Evolutionary conservation across 1,284 basidiomycete species (phyloP).

Genomic region (Ganoderma sinense): DNA sequence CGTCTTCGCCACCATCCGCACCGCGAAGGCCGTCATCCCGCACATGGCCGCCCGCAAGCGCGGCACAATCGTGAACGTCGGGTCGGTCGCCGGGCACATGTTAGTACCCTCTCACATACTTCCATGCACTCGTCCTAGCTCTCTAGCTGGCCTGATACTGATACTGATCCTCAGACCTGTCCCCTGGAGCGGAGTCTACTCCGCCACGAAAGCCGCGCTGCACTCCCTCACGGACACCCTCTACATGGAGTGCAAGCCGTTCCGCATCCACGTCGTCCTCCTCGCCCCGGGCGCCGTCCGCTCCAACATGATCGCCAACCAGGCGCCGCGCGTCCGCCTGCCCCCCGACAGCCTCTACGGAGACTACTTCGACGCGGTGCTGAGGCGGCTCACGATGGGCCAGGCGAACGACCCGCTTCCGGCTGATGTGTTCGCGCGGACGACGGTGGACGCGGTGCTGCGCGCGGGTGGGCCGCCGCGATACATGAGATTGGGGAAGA

Average conservation of each 20-base stretch:
- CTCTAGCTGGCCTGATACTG: neutral
- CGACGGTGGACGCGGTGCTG: slow-evolving; percentile 54
- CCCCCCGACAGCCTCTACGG: slow-evolving; percentile 58
- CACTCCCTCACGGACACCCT: slow-evolving; percentile 68
- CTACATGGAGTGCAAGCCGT: slow-evolving; percentile 73
- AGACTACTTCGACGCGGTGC: slow-evolving; percentile 54
- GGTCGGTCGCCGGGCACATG: slow-evolving; percentile 70
- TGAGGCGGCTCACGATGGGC: slow-evolving; percentile 33
- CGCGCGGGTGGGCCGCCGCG: slow-evolving; percentile 32
- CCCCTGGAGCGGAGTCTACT: slow-evolving; percentile 72
- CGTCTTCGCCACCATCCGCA: slow-evolving; percentile 45
- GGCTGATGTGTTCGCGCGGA: slow-evolving; percentile 55
- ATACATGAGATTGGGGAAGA: slow-evolving; percentile 44
- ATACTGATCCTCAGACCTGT: slow-evolving; percentile 52
- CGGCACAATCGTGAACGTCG: slow-evolving; percentile 78
- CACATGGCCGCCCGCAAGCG: slow-evolving; percentile 68
- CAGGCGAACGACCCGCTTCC: slow-evolving; percentile 57
- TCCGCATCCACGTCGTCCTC: slow-evolving; percentile 56
- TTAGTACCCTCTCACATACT: slow-evolving; percentile 37
- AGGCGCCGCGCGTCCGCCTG: slow-evolving; percentile 49
- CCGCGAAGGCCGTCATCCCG: too few relatives aligned
- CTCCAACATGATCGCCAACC: slow-evolving; percentile 66
- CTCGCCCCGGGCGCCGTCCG: slow-evolving; percentile 44
- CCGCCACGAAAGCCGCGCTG: too few relatives aligned
- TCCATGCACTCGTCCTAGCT: too few relatives aligned